A percentile compares a stretch with the other conserved stretches of the same genome.
These are phyloP conservation scores for Gymnopilus dilepis DNA, from an alignment of 768 basidiomycete genomes.

Conservation along the genomic window DNA sequence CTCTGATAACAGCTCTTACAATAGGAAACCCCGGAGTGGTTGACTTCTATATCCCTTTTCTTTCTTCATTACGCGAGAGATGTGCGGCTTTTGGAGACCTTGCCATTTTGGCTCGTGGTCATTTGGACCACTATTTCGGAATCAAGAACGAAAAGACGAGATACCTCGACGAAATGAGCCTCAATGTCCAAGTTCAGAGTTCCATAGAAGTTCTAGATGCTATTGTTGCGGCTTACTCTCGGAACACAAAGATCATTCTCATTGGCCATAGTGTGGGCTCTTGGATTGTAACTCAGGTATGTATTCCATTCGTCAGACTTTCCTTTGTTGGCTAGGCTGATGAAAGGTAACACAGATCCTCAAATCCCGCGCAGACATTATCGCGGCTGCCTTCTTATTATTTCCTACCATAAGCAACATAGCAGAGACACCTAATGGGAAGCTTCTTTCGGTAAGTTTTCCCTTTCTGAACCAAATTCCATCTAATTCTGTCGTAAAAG, in stretches of 20 bases:
- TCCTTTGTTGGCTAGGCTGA: no score
- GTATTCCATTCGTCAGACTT: neutral
- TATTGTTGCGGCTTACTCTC: constrained; percentile 36
- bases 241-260: constrained; percentile 47
- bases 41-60: constrained; percentile 71
- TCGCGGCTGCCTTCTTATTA: constrained; percentile 59
- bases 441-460: constrained; percentile 55
- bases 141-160: constrained; percentile 28
- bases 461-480: neutral
- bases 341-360: constrained; percentile 50
- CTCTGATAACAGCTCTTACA: no score
- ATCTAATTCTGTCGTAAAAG: constrained; percentile 32
- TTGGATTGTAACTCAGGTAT: constrained; percentile 69
- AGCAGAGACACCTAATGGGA: constrained; percentile 66
- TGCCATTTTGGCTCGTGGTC: constrained; percentile 64
- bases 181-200: constrained; percentile 58
- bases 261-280: constrained; percentile 75
- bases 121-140: constrained; percentile 66
- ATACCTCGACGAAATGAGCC: constrained; percentile 33
- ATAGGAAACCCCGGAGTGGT: constrained; percentile 64
- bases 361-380: constrained; percentile 44
- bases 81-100: constrained; percentile 40
- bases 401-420: constrained; percentile 77
- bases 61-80: constrained; percentile 52
- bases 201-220: constrained; percentile 60